Percentiles rank a stretch among this genome's conserved stretches.
Conservation (phyloP, 2,329 filamentous ascomycete genomes). For the Fusarium sp. region DNA sequence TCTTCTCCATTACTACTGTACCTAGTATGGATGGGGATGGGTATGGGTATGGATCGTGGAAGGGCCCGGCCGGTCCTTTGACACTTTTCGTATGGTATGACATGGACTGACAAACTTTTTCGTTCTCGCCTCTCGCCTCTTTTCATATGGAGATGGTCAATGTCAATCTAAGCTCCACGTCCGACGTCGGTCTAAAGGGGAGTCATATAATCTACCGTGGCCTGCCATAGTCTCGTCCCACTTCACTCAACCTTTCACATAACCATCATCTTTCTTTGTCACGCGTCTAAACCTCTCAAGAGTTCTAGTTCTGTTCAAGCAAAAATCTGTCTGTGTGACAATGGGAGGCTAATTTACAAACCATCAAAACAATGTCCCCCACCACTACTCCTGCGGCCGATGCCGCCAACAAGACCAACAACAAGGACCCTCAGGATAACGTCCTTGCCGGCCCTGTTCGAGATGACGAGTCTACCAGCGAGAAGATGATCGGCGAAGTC, state of each 20-base stretch:
- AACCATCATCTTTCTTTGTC: too few relatives aligned
- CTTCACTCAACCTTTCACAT: background rate
- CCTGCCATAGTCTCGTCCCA: conserved; percentile 38
- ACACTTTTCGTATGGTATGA: conserved; percentile 29
- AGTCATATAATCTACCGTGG: conserved; percentile 16
- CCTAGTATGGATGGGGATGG: too few relatives aligned
- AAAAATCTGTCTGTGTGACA: conserved; percentile 37
- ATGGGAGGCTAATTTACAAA: conserved; percentile 37
- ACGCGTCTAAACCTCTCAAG: conserved; percentile 2
- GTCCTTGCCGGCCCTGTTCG: conserved; percentile 18
- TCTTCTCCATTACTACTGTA: conserved; percentile 24
- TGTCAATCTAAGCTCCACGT: conserved; percentile 13
- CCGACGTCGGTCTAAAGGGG: conserved; percentile 35
- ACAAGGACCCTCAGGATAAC: conserved; percentile 27
- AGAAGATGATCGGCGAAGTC: conserved; percentile 44
- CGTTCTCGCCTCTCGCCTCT: conserved; percentile 23
- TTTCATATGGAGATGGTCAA: conserved; percentile 6
- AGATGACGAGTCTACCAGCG: conserved; percentile 38
- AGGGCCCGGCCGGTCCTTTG: conserved; percentile 14
- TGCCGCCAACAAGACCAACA: conserved; percentile 24
- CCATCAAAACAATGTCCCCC: conserved; percentile 27
- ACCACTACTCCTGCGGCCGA: conserved; percentile 38
- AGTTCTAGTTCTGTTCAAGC: conserved; percentile 8
- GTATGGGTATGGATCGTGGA: conserved; percentile 42
- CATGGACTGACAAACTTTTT: conserved; percentile 43